phyloP scores from a whole-genome alignment of 139 green algal genomes.

The Chlamydomonas incerta region DNA sequence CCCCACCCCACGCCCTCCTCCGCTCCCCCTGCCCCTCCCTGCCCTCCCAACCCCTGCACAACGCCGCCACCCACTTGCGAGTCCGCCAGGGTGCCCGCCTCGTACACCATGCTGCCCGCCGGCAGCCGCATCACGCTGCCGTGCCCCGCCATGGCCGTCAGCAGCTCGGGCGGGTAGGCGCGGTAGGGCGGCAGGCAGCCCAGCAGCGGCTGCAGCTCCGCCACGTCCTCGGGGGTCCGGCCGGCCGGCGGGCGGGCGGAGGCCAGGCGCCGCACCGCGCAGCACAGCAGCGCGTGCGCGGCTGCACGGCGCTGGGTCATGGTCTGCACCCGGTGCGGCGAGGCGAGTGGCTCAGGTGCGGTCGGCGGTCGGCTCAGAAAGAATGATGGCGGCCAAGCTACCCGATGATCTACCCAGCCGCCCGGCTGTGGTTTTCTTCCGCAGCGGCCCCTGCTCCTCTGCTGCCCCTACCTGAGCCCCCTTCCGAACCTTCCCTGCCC shows the following conservation, averaged over 20 bases:
- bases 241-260: neutral
- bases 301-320: neutral
- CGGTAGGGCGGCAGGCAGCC: conserved; percentile 51
- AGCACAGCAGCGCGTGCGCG: conserved; percentile 10
- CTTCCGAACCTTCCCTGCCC: too few relatives aligned
- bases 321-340: neutral
- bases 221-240: conserved; percentile 58
- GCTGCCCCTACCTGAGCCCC: too few relatives aligned
- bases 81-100: conserved; percentile 25
- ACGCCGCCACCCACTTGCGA: neutral
- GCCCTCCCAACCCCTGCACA: too few relatives aligned
- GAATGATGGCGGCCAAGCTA: too few relatives aligned
- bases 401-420: too few relatives aligned
- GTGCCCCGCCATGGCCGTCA: neutral
- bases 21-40: too few relatives aligned
- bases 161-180: conserved; percentile 10
- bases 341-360: neutral
- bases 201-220: conserved; percentile 84
- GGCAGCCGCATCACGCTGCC: neutral
- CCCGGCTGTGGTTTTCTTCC: too few relatives aligned
- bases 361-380: too few relatives aligned
- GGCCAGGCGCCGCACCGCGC: conserved; percentile 2
- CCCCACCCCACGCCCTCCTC: too few relatives aligned
- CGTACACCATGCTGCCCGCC: conserved; percentile 25
- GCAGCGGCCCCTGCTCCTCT: too few relatives aligned